phyloP scores from a whole-genome alignment of 805 yeast genomes.

The Candida krabiensis region DNA sequence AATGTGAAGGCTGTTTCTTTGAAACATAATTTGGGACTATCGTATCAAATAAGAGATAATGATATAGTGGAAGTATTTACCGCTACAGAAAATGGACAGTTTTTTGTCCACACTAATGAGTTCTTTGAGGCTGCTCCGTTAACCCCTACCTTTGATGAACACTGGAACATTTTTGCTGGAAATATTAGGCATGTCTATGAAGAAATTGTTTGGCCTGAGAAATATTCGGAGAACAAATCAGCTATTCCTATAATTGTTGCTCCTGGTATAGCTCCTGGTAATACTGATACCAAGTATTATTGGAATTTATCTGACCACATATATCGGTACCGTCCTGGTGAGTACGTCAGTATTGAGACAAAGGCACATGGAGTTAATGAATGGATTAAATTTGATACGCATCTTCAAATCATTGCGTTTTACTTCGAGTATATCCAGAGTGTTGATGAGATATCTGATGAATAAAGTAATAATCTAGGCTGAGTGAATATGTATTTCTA shows the following conservation, averaged over 20 bases:
- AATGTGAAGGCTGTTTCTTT: slow-evolving; percentile 44
- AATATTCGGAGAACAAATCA: slow-evolving; percentile 7
- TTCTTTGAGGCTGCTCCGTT: slow-evolving; percentile 40
- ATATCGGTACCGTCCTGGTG: slow-evolving; percentile 55
- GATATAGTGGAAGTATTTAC: slow-evolving; percentile 17
- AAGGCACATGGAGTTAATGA: slow-evolving; percentile 65
- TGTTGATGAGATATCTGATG: no score
- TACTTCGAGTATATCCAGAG: slow-evolving; percentile 46
- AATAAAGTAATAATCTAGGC: slow-evolving; percentile 10
- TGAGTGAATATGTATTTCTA: no score
- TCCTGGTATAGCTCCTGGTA: slow-evolving; percentile 55
- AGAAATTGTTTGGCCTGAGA: slow-evolving; percentile 42
- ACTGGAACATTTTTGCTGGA: slow-evolving; percentile 48
- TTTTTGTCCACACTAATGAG: slow-evolving; percentile 33
- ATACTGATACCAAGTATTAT: slow-evolving; percentile 62
- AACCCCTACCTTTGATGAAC: slow-evolving; percentile 35
- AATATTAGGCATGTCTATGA: slow-evolving; percentile 55
- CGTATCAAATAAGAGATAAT: slow-evolving; percentile 36
- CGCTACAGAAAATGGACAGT: slow-evolving; percentile 41
- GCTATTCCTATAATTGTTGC: slow-evolving; percentile 34
- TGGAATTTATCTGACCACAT: slow-evolving; percentile 56
- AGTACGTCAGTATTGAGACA: slow-evolving; percentile 21
- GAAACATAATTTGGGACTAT: slow-evolving; percentile 45
- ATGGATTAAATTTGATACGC: slow-evolving; percentile 48
- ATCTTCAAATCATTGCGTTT: slow-evolving; percentile 55